Conservation (phyloP, 2,329 filamentous ascomycete genomes). For the Microcera coccophila region DNA sequence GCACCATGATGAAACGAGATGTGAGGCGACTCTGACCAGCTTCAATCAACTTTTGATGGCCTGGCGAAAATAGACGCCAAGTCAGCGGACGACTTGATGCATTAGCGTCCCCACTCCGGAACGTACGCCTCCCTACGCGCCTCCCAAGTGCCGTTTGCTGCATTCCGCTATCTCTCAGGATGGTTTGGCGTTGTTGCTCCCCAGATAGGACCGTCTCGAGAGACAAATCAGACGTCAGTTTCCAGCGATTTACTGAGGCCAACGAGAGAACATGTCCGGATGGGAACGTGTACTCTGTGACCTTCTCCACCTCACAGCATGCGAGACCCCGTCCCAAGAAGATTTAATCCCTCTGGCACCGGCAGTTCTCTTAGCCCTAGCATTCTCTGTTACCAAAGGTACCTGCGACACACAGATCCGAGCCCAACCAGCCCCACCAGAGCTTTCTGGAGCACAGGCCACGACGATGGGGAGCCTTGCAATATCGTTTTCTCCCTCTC, state of each 20-base stretch:
- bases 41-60: no score
- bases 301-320: no score
- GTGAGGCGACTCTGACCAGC: constrained; percentile 5
- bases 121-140: constrained; percentile 1
- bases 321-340: no score
- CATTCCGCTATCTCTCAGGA: background rate
- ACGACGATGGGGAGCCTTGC: background rate
- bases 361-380: background rate
- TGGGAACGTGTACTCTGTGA: no score
- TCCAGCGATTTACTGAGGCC: no score
- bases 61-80: constrained; percentile 7
- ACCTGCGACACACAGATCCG: no score
- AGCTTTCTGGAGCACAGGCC: background rate
- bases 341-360: background rate
- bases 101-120: constrained; percentile 21
- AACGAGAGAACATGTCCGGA: no score
- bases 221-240: no score
- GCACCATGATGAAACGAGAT: constrained; percentile 12
- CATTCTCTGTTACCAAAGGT: background rate
- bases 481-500: no score
- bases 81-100: constrained; percentile 21
- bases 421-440: background rate
- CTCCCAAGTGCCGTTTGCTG: background rate
- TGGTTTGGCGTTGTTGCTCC: background rate
- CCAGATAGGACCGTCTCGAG: background rate